phyloP scores from a whole-genome alignment of 805 yeast genomes.

The Wickerhamomyces chaumierensis region DNA sequence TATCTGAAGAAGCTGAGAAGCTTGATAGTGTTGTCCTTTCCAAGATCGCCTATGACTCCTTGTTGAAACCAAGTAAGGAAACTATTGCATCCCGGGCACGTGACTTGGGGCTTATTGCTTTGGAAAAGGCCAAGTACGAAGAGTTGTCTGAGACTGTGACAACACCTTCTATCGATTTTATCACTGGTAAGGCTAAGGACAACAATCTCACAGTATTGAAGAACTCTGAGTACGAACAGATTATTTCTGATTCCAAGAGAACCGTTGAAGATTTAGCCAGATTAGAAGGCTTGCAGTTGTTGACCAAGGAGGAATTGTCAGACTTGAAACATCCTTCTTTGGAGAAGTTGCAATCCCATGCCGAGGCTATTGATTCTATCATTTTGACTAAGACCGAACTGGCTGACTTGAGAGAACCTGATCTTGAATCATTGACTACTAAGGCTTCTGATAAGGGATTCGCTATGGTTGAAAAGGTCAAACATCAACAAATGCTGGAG shows the following conservation, averaged over 20 bases:
- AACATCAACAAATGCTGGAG: not conserved
- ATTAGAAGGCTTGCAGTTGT: slow-evolving; percentile 15
- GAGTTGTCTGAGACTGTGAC: slow-evolving; percentile 2
- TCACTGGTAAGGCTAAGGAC: slow-evolving; percentile 6
- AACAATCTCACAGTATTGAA: slow-evolving; percentile 9
- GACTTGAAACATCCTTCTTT: slow-evolving; percentile 8
- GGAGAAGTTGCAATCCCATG: slow-evolving; percentile 5
- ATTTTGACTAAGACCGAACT: slow-evolving; percentile 10
- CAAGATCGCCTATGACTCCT: slow-evolving; percentile 8
- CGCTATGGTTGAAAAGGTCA: too few relatives aligned
- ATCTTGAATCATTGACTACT: slow-evolving; percentile 1
- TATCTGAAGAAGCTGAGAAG: slow-evolving; percentile 14
- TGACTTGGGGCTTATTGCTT: slow-evolving; percentile 5
- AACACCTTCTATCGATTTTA: slow-evolving; percentile 6
- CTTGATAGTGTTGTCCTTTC: slow-evolving; percentile 8
- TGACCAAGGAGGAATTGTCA: slow-evolving; percentile 6
- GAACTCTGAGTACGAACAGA: slow-evolving; percentile 5
- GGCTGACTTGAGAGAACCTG: slow-evolving; percentile 3
- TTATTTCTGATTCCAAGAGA: slow-evolving; percentile 11
- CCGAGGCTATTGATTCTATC: slow-evolving; percentile 1
- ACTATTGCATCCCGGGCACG: slow-evolving; percentile 3
- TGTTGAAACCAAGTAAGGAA: slow-evolving; percentile 10
- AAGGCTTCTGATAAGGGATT: not conserved
- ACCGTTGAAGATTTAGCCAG: slow-evolving; percentile 15
- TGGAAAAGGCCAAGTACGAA: slow-evolving; percentile 3